Evolutionary conservation across 2,329 filamentous ascomycete genomes (phyloP).

Genomic region (Triangularia setosa): DNA sequence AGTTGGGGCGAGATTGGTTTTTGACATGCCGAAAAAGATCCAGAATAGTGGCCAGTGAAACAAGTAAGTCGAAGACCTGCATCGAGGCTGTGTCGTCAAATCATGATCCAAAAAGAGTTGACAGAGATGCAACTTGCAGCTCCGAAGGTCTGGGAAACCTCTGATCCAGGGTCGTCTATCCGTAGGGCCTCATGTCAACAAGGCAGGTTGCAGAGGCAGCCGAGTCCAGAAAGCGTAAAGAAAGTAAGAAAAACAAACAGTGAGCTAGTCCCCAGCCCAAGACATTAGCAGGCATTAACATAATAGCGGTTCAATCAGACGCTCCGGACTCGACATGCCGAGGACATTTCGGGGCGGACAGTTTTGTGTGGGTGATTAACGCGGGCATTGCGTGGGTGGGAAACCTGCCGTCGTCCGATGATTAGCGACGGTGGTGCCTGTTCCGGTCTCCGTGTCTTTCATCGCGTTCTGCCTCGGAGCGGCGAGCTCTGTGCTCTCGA

Average conservation of each 20-base stretch:
- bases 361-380: conserved; percentile 9
- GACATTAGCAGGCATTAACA: conserved; percentile 23
- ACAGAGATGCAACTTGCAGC: conserved; percentile 27
- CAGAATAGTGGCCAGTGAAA: not conserved
- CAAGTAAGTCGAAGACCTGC: conserved; percentile 1
- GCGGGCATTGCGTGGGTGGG: not conserved
- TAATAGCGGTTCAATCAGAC: conserved; percentile 7
- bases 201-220: conserved; percentile 18
- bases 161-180: conserved; percentile 21
- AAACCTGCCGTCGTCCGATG: conserved; percentile 7
- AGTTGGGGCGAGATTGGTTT: not conserved
- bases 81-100: conserved; percentile 9
- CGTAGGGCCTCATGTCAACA: conserved; percentile 19
- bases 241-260: conserved; percentile 9
- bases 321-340: not conserved
- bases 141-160: conserved; percentile 20
- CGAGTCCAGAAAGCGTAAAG: conserved; percentile 15
- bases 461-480: conserved; percentile 22
- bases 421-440: conserved; percentile 25
- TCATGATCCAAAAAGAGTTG: conserved; percentile 18
- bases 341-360: not conserved
- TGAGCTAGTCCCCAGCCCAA: conserved; percentile 19
- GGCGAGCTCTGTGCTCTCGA: conserved; percentile 27
- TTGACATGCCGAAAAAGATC: conserved; percentile 1
- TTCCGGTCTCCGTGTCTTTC: conserved; percentile 26